Conservation (phyloP, 2,329 filamentous ascomycete species). For the Botryotinia globosa region DNA sequence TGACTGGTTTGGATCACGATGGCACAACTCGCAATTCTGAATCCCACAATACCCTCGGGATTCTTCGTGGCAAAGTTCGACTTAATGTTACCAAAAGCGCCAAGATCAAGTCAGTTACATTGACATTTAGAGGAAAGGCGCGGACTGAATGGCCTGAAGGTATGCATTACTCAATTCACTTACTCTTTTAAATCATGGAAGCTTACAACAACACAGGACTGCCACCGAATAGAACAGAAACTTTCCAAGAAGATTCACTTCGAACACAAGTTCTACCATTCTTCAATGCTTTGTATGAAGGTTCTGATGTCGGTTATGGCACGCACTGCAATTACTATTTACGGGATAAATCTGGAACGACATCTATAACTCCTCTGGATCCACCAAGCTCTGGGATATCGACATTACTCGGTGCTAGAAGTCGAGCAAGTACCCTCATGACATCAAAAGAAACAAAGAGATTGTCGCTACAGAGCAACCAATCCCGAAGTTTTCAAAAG, state of each 20-base stretch:
- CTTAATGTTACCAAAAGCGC: slow-evolving; percentile 82
- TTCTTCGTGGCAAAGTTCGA: slow-evolving; percentile 80
- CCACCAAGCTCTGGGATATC: slow-evolving; percentile 31
- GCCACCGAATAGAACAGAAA: slow-evolving; percentile 79
- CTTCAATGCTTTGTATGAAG: slow-evolving; percentile 73
- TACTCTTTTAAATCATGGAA: neutral
- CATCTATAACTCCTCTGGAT: slow-evolving; percentile 32
- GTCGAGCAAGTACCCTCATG: slow-evolving; percentile 31
- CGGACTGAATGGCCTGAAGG: slow-evolving; percentile 95
- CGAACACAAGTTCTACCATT: slow-evolving; percentile 89
- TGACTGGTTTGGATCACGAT: slow-evolving; percentile 70
- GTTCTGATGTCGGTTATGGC: slow-evolving; percentile 58
- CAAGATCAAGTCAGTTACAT: slow-evolving; percentile 86
- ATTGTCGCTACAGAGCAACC: slow-evolving; percentile 61
- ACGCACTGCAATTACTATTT: slow-evolving; percentile 57
- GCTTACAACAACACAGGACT: slow-evolving; percentile 54
- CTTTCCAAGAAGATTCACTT: slow-evolving; percentile 79
- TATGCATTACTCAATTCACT: slow-evolving; percentile 45
- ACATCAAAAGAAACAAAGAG: slow-evolving; percentile 46
- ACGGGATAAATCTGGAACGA: slow-evolving; percentile 32
- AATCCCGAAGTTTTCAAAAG: slow-evolving; percentile 67
- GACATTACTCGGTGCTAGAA: slow-evolving; percentile 28
- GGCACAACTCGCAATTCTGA: slow-evolving; percentile 32
- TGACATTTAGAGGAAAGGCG: slow-evolving; percentile 82
- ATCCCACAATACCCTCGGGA: slow-evolving; percentile 55